Evolutionary conservation across 2,329 filamentous ascomycete genomes (phyloP).

Genomic region (Paecilomyces niveus): DNA sequence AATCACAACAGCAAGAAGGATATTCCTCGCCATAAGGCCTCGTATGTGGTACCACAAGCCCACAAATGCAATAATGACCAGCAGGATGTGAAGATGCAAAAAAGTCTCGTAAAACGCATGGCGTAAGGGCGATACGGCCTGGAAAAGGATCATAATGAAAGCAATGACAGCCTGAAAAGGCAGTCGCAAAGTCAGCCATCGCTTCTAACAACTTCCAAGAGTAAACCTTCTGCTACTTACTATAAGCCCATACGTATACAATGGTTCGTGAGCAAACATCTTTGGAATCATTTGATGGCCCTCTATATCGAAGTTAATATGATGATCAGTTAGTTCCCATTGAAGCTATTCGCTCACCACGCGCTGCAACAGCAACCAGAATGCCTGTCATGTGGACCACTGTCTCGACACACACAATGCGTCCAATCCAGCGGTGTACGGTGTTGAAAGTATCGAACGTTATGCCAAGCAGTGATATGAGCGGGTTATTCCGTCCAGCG

Average conservation of each 20-base stretch:
- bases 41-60: slow-evolving; percentile 30
- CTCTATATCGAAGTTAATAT: background rate
- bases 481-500: slow-evolving; percentile 82
- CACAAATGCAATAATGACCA: slow-evolving; percentile 33
- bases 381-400: slow-evolving; percentile 54
- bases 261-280: background rate
- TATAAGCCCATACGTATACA: slow-evolving; percentile 17
- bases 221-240: slow-evolving; percentile 50
- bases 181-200: slow-evolving; percentile 43
- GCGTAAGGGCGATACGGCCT: slow-evolving; percentile 34
- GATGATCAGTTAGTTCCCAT: slow-evolving; percentile 10
- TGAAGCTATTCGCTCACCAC: background rate
- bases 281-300: background rate
- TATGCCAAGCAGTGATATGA: slow-evolving; percentile 70
- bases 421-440: slow-evolving; percentile 72
- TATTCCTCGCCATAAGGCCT: slow-evolving; percentile 20
- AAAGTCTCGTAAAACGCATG: slow-evolving; percentile 41
- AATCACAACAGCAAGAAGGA: slow-evolving; percentile 23
- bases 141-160: slow-evolving; percentile 31
- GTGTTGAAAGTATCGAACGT: slow-evolving; percentile 94
- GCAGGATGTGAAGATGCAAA: slow-evolving; percentile 33
- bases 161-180: slow-evolving; percentile 31
- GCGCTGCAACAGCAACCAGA: slow-evolving; percentile 16
- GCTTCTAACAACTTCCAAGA: slow-evolving; percentile 32
- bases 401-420: slow-evolving; percentile 61